Evolutionary conservation across 1,284 basidiomycete species (phyloP), one percentile per base, ranked within the genome.

Genomic region (Puccinia hordei): DNA sequence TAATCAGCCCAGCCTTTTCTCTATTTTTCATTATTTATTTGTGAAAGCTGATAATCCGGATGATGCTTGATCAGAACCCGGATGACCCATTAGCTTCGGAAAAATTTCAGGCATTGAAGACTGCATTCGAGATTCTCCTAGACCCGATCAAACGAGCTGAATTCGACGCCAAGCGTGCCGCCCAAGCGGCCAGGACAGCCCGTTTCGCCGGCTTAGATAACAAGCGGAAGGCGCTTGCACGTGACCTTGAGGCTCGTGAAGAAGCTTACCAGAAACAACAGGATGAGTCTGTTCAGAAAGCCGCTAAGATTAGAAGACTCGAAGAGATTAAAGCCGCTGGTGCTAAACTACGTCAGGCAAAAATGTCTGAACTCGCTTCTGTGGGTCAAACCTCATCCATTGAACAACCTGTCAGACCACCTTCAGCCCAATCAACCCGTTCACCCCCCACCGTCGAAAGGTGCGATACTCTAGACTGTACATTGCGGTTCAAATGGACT

Each of bases 241-340:
- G 33, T 4, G 68, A 80, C n/a, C 51, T 80, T 10, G 55, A 72
- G 41, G 46, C n/a, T 38, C 53, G 69, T 15, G 77, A 80, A 73
- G 66, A 72, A 24, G 57, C 51, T 4, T 71, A 57, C 41, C 51
- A 35, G 8, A 78, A 78, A 38, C 24, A 63, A 71, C 63, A 80
- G n/a, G 49, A 35, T 4, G 15, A 46, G 12, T 30, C 65, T 24
- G 3, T 15, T 0, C 33, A 79, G 27, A 69, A 71, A 51, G 41
- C n/a, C 24, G 65, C 65, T 6, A 80, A 80, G 30, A 38, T 61
- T 17, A 49, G 44, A 30, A 80, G 65, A 53, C 46, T 80, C 12
- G 69, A 80, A 15, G 77, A 80, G 51, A 63, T 80, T n/a, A 80
- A 80, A 59, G 55, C 69, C 17, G 77, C 77, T 61, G 59, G 77